Evolutionary conservation across 495 filamentous ascomycete genomes (phyloP).

Genomic region (Letharia lupina): DNA sequence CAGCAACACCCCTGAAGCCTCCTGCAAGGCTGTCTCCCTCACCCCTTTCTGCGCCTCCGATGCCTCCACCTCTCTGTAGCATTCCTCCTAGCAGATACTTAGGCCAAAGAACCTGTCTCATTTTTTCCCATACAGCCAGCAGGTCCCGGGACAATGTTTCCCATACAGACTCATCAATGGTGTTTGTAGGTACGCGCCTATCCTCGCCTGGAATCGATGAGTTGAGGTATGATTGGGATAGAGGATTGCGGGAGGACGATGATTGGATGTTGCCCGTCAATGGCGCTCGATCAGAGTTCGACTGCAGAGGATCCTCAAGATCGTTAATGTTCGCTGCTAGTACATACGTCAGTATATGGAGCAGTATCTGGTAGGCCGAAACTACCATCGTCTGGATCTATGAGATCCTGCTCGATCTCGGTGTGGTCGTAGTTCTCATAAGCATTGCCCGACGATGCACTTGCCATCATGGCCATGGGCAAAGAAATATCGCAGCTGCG

Average conservation of each 20-base stretch:
- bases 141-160: slow-evolving; percentile 86
- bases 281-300: slow-evolving; percentile 62
- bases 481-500: background rate
- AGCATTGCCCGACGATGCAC: slow-evolving; percentile 34
- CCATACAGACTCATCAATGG: slow-evolving; percentile 96
- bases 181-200: slow-evolving; percentile 83
- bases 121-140: slow-evolving; percentile 90
- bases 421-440: slow-evolving; percentile 56
- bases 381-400: slow-evolving; percentile 91
- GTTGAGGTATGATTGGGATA: slow-evolving; percentile 59
- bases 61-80: slow-evolving; percentile 55
- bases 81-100: slow-evolving; percentile 80
- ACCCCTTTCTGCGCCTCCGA: slow-evolving; percentile 56
- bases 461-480: slow-evolving; percentile 37
- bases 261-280: slow-evolving; percentile 72
- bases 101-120: slow-evolving; percentile 95
- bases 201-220: slow-evolving; percentile 89
- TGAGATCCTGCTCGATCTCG: slow-evolving; percentile 78
- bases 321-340: slow-evolving; percentile 53
- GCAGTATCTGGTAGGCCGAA: background rate
- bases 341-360: background rate
- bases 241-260: slow-evolving; percentile 37
- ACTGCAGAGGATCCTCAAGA: slow-evolving; percentile 79
- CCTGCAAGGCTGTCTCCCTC: slow-evolving; percentile 53
- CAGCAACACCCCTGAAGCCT: slow-evolving; percentile 56